Base-by-base conservation (phyloP, 495 filamentous ascomycete genomes). In the Penicillium verhagenii region DNA sequence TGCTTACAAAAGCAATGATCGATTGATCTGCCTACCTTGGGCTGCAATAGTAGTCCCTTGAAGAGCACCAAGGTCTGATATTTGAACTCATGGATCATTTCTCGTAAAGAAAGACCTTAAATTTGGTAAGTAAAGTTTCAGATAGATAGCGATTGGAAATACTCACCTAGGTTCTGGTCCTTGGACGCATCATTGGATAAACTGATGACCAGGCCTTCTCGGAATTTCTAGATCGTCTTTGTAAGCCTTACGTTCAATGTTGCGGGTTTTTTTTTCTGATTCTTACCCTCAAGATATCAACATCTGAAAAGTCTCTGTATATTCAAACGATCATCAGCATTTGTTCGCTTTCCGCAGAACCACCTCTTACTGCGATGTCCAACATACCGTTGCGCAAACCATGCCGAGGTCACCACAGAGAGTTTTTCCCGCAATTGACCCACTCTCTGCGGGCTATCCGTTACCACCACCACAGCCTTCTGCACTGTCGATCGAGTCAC, bases 401-500 rank as follows among this genome's bases (percentile, higher is more conserved):
- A 98, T 35, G 95, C 95, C 61, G 82, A 86, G 23, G 94, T 96
- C 20, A 98, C 92, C 44, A 95, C 84, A 29, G 86, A 86, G 44
- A 97, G 70, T 65, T 91, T 87, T 73, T 96, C 90, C 65, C 90
- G 82, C 61, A 92, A 73, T 73, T 88, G 82, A 29, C 88, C 87
- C 60, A 91, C 87, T 65, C 84, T 82, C 60, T 89, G 86, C 39
- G 94, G 94, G 55, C 82, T 91, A 71, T 96, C 91, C 43, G 91
- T 90, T 59, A 97, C 90, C 44, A 96, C 92, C 50, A 97, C 92
- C n/a, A 98, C 91, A 7, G 94, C 94, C 72, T 98, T 98, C 68
- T 98, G 94, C 26, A 98, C 94, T 3, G 94, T 97, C 46, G 89
- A 94, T 53, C 94, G 81, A 7, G 94, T 98, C 50, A 97, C 94